These are phyloP conservation scores for Cetraspora pellucida DNA, from an alignment of 192 early-diverging fungal genomes.

Conservation along the genomic window DNA sequence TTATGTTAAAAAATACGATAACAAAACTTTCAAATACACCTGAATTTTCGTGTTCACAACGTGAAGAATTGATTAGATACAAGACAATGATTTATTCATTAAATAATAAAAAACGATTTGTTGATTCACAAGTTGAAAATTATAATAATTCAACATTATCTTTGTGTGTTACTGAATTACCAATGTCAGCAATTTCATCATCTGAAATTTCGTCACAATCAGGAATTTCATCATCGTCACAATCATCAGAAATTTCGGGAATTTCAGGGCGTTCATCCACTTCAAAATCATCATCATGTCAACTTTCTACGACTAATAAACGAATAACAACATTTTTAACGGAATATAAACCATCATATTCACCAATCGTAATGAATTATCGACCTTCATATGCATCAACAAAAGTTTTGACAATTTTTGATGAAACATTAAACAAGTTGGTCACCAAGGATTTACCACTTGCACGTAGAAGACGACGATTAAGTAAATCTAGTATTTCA, in stretches of 20 bases:
- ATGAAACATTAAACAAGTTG: constrained; percentile 15
- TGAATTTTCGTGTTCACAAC: neutral
- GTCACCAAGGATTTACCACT: constrained; percentile 11
- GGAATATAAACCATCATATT: neutral
- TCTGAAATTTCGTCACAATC: too few species aligned
- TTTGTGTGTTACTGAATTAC: neutral
- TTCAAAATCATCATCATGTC: neutral
- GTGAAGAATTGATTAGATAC: constrained; percentile 10
- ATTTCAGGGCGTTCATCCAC: too few species aligned
- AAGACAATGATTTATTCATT: neutral
- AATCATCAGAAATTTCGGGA: too few species aligned
- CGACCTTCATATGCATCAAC: constrained; percentile 16
- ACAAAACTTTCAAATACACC: neutral
- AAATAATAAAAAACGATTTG: neutral
- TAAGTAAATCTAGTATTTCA: neutral
- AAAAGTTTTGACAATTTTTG: neutral
- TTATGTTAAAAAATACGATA: neutral
- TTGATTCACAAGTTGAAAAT: too few species aligned
- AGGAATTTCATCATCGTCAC: too few species aligned
- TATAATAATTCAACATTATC: neutral
- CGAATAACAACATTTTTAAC: neutral
- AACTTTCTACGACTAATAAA: neutral
- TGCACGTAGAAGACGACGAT: neutral
- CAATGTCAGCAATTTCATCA: too few species aligned
- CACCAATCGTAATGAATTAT: constrained; percentile 8